Base-by-base conservation (phyloP, 225 moss, liverwort and hornwort genomes). In the Climacium dendroides region DNA sequence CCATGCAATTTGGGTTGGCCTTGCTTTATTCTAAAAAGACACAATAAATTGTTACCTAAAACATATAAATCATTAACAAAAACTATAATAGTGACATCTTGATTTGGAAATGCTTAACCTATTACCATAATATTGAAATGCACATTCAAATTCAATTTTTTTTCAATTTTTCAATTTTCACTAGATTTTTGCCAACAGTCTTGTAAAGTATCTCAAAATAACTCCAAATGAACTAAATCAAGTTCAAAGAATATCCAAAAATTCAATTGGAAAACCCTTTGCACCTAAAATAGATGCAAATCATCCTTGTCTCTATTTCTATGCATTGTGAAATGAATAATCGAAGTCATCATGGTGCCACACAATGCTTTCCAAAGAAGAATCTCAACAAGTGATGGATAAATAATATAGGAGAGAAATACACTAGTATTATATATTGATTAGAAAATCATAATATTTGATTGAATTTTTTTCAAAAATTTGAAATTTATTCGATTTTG, bases 371-470 rank as follows among this genome's bases (percentile, higher is more conserved):
- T 48, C n/a, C n/a, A n/a, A n/a, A 0, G 8, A 0, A 2, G 22
- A 35, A 35, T 76, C 22, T 35, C 7, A 19, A 20, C 23, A 53
- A n/a, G 15, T 15, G 4, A 35, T n/a, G 6, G 6, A 25, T 24
- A n/a, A n/a, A n/a, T n/a, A n/a, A n/a, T 2, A 15, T 0, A 2
- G 7, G 2, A 0, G 8, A 6, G 30, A 13, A 32, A 47, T 7
- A 48, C 19, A 30, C 19, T 19, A 19, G 6, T 6, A 32, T 11
- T 1, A 7, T 0, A 30, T 32, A 48, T 1, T 11, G 19, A 48
- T 32, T 74, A 12, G 4, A 74, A 74, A 48, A 30, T 48, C 6
- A 1, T 19, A 48, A 19, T 48, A 0, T 48, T 19, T 74, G 7
- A 32, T 30, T 73, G 30, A 47, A 41, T 5, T 0, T 26, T 25